Evolutionary conservation across 495 filamentous ascomycete genomes (phyloP), one percentile per base, ranked within the genome.

Genomic region (Immersiella caudata): DNA sequence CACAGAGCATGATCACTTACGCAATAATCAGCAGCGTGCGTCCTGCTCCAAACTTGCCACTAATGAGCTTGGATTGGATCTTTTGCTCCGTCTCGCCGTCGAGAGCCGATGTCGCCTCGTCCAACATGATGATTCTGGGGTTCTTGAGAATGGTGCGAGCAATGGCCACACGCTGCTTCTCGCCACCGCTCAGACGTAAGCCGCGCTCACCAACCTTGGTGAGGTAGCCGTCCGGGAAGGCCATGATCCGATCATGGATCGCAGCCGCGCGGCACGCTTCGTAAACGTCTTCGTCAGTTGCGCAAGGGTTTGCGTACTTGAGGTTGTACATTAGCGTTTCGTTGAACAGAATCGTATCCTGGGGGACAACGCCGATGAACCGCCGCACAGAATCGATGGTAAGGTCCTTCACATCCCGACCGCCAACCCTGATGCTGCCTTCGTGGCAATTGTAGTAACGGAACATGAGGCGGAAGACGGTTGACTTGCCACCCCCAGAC

Each of bases 151-250:
- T 97, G 14, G 95, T 97, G 51, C 95, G 90, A 55, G 95, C 96
- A 74, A 99, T 99, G 9, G 95, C 95, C 50, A 98, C 93, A 33
- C 95, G 91, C 78, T 99, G 95, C 78, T 97, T 97, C 80, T 99
- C 95, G 40, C 95, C 95, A 21, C 95, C 95, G 59, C 92, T 96
- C 9, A 99, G 86, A 8, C 94, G 89, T 14, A 98, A 84, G 22
- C 95, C 95, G 56, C 95, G 93, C 78, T 99, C 95, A 70, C 95
- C 95, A 24, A 99, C 95, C 77, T 91, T 94, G 36, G 96, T 96
- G 35, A 89, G 78, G 75, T 99, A 99, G 6, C 89, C 88, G 72
- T 99, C 95, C 0, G 96, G 94, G 83, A 99, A 98, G 35, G 86
- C 85, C 78, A 96, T 75, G 72, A 99, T 99, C 75, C 94, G 94